A percentile compares a stretch with the other conserved stretches of the same genome.
These are phyloP conservation scores for Cutaneotrichosporon sp. DNA, from an alignment of 1,284 basidiomycete genomes.

Conservation along the genomic window DNA sequence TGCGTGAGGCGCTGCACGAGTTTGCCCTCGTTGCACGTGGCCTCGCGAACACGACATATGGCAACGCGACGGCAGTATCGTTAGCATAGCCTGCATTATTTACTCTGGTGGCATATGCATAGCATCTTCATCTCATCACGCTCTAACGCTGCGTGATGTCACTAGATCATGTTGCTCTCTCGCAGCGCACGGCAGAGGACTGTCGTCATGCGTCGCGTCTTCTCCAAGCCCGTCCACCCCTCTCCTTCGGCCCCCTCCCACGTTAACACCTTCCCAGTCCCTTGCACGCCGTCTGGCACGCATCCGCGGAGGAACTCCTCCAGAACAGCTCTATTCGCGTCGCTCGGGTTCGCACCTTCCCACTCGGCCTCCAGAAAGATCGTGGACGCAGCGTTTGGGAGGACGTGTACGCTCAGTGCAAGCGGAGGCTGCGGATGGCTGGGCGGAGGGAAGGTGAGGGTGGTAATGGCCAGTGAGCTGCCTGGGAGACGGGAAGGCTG, in stretches of 20 bases:
- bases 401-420: conserved; percentile 34
- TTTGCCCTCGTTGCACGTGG: conserved; percentile 53
- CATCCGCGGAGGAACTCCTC: conserved; percentile 40
- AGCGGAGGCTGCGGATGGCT: conserved; percentile 30
- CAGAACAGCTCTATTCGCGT: conserved; percentile 17
- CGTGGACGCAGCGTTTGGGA: conserved; percentile 34
- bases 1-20: conserved; percentile 54
- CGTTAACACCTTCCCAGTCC: conserved; percentile 25
- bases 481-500: conserved; percentile 41
- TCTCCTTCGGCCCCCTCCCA: conserved; percentile 21
- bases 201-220: conserved; percentile 23
- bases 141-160: not conserved
- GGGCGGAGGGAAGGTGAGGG: conserved; percentile 35
- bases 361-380: conserved; percentile 47
- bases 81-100: not conserved
- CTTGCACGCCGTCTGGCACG: conserved; percentile 33
- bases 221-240: conserved; percentile 32
- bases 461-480: conserved; percentile 33
- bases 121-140: conserved; percentile 1
- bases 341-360: conserved; percentile 15
- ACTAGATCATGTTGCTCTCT: conserved; percentile 21
- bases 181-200: conserved; percentile 22
- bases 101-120: not conserved
- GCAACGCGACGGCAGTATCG: conserved; percentile 47
- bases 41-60: conserved; percentile 52